Evolutionary conservation across 345 rosid species (phyloP).

Genomic region (Dovyalis caffra): DNA sequence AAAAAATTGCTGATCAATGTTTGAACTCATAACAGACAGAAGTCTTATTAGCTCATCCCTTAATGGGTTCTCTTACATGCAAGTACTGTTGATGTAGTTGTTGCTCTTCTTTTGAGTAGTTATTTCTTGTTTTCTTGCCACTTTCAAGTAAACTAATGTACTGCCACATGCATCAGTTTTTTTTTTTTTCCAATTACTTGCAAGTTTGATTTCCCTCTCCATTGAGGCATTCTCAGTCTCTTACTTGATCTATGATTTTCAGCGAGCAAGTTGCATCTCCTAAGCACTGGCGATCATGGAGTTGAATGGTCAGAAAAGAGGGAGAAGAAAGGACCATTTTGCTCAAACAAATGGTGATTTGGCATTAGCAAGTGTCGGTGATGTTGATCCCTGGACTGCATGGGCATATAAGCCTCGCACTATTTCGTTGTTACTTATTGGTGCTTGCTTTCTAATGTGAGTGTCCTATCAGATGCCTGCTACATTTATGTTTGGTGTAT

Average conservation of each 20-base stretch:
- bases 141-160: background rate
- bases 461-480: constrained; percentile 18
- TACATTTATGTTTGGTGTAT: background rate
- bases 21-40: background rate
- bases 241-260: constrained; percentile 14
- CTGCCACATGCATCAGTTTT: background rate
- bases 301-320: constrained; percentile 56
- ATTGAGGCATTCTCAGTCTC: background rate
- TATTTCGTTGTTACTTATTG: constrained; percentile 77
- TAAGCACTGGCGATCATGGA: constrained; percentile 44
- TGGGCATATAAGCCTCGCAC: constrained; percentile 99
- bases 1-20: background rate
- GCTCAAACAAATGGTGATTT: constrained; percentile 54
- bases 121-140: background rate
- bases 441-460: constrained; percentile 95
- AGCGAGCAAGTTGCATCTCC: constrained; percentile 25
- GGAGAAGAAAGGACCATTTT: constrained; percentile 45
- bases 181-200: background rate
- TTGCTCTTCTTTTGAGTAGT: background rate
- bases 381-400: constrained; percentile 99
- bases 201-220: background rate
- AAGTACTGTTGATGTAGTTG: background rate
- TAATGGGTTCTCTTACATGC: background rate
- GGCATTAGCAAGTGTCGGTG: constrained; percentile 30
- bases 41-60: background rate